Evolutionary conservation across 2,329 filamentous ascomycete species (phyloP).

Genomic region (Phialophora chinensis): DNA sequence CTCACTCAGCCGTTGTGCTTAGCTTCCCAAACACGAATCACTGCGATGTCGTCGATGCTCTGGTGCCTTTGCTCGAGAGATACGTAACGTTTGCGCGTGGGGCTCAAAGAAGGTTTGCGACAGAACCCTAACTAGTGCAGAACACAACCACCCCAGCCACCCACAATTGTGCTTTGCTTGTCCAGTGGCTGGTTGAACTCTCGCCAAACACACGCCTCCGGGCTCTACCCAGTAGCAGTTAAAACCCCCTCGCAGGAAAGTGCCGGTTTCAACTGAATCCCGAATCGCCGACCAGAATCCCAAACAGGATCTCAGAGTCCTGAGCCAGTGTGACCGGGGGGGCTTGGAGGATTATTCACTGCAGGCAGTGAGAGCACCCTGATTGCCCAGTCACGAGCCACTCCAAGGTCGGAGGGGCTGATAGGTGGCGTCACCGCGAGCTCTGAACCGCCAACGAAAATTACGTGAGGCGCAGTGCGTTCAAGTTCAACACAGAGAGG

Average conservation of each 20-base stretch:
- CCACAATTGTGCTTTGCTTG: constrained; percentile 3
- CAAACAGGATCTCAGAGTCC: background rate
- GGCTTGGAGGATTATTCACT: background rate
- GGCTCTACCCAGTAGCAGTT: background rate
- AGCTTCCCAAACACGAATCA: background rate
- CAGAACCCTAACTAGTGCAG: background rate
- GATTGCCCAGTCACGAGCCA: constrained; percentile 1
- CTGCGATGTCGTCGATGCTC: background rate
- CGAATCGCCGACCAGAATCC: constrained; percentile 12
- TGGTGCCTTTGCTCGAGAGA: background rate
- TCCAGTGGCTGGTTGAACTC: constrained; percentile 16
- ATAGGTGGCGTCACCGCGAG: background rate
- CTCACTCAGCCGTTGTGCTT: background rate
- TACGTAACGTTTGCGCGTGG: constrained; percentile 6
- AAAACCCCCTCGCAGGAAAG: constrained; percentile 1
- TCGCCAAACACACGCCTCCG: background rate
- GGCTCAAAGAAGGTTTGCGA: constrained; percentile 13
- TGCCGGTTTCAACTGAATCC: constrained; percentile 20
- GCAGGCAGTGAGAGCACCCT: background rate
- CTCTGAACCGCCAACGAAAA: background rate
- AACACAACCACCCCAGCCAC: background rate
- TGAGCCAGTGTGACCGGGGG: background rate
- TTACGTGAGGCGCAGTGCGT: background rate
- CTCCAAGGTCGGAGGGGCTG: background rate
- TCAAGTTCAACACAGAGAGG: background rate